Evolutionary conservation across 2,329 filamentous ascomycete genomes (phyloP).

Genomic region (Coccinonectria pachysandricola): DNA sequence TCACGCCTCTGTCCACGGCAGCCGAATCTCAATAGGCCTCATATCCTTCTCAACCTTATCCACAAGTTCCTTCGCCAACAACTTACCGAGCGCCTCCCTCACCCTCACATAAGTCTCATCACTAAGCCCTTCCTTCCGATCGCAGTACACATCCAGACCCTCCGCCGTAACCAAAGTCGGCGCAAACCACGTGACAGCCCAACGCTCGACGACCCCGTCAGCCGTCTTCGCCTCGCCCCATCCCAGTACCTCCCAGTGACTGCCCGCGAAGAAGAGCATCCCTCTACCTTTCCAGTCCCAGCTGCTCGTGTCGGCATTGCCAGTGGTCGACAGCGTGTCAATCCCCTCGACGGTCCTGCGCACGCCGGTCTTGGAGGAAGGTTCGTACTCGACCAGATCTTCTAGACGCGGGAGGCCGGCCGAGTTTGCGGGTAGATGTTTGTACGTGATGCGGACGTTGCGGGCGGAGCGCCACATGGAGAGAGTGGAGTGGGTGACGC

Average conservation of each 20-base stretch:
- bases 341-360: slow-evolving; percentile 55
- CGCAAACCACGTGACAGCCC: slow-evolving; percentile 78
- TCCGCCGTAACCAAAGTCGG: slow-evolving; percentile 76
- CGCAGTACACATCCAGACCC: slow-evolving; percentile 68
- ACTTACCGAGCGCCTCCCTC: slow-evolving; percentile 34
- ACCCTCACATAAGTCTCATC: slow-evolving; percentile 47
- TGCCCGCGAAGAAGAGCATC: slow-evolving; percentile 58
- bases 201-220: slow-evolving; percentile 41
- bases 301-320: slow-evolving; percentile 20
- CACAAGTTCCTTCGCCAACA: slow-evolving; percentile 45
- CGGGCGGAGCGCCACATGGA: slow-evolving; percentile 71
- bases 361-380: slow-evolving; percentile 34
- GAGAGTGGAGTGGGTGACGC: slow-evolving; percentile 65
- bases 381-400: slow-evolving; percentile 64
- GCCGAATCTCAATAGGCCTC: slow-evolving; percentile 37
- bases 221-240: slow-evolving; percentile 48
- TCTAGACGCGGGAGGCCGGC: slow-evolving; percentile 44
- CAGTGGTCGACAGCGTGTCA: slow-evolving; percentile 36
- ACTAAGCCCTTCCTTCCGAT: slow-evolving; percentile 49
- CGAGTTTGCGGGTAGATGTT: slow-evolving; percentile 31
- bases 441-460: slow-evolving; percentile 75
- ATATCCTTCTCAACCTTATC: slow-evolving; percentile 38
- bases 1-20: slow-evolving; percentile 37
- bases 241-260: slow-evolving; percentile 73
- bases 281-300: slow-evolving; percentile 77